Conservation (phyloP, 2,329 filamentous ascomycete species). For the Beauveria sp. region DNA sequence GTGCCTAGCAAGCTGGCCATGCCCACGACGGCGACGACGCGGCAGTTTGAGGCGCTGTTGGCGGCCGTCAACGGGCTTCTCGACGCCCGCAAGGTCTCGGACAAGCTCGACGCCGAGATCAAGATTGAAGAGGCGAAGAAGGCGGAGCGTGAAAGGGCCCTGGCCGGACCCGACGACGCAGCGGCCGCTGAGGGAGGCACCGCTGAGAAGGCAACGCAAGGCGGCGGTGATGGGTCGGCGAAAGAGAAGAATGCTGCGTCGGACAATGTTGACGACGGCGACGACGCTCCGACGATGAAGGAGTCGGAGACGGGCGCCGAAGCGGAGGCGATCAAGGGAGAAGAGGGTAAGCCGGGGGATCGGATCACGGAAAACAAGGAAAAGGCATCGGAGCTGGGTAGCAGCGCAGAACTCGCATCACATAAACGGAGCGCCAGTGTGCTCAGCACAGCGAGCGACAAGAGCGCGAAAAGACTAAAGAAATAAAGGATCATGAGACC, state of each 20-base stretch:
- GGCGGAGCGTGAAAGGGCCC: conserved; percentile 39
- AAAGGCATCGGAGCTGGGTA: conserved; percentile 27
- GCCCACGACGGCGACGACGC: conserved; percentile 64
- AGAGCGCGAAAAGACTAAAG: conserved; percentile 50
- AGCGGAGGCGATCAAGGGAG: not conserved
- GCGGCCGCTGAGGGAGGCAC: not conserved
- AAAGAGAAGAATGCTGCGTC: too few relatives aligned
- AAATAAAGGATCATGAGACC: conserved; percentile 28
- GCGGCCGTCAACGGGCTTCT: conserved; percentile 60
- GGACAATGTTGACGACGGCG: not conserved
- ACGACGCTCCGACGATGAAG: conserved; percentile 5
- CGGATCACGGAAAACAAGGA: conserved; percentile 15
- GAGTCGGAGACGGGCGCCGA: conserved; percentile 7
- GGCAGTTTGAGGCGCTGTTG: conserved; percentile 64
- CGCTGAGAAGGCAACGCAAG: conserved; percentile 2
- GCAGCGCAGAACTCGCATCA: conserved; percentile 32
- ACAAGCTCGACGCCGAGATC: conserved; percentile 70
- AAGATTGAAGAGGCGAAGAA: conserved; percentile 51
- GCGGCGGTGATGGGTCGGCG: not conserved
- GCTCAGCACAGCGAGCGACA: conserved; percentile 61
- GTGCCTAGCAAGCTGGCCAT: conserved; percentile 63
- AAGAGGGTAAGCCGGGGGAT: conserved; percentile 11
- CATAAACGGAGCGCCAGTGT: conserved; percentile 82
- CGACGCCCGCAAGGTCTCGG: conserved; percentile 64
- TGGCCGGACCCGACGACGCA: conserved; percentile 12